phyloP scores from a whole-genome alignment of 1,284 basidiomycete genomes.

The Uromyces viciae-fabae region DNA sequence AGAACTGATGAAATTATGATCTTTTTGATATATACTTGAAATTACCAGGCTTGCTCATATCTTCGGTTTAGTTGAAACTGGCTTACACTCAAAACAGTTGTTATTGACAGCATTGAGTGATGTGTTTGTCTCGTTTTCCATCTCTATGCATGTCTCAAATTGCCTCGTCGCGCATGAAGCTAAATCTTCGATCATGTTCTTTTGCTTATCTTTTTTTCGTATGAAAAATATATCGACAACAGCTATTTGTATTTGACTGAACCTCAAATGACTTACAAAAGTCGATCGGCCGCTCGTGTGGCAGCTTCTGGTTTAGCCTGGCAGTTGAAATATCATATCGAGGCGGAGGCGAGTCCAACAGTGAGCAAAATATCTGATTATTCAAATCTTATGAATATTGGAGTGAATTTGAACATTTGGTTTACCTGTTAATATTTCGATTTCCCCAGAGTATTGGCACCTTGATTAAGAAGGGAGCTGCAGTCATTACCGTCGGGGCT shows the following conservation, averaged over 20 bases:
- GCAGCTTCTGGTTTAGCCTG: constrained; percentile 36
- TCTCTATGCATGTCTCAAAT: too few relatives aligned
- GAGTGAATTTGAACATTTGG: too few relatives aligned
- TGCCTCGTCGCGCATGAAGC: too few relatives aligned
- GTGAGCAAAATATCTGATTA: neutral
- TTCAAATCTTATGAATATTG: neutral
- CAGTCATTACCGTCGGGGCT: constrained; percentile 33
- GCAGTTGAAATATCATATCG: constrained; percentile 37
- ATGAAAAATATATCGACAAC: too few relatives aligned
- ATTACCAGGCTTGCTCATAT: constrained; percentile 27
- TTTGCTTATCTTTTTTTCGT: neutral
- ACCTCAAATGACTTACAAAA: constrained; percentile 27
- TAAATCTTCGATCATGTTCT: too few relatives aligned
- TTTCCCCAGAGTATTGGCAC: neutral
- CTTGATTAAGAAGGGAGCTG: constrained; percentile 24
- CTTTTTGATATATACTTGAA: neutral
- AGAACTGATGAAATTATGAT: too few relatives aligned
- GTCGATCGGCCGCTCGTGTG: constrained; percentile 33
- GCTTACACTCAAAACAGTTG: constrained; percentile 36
- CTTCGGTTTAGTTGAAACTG: constrained; percentile 41
- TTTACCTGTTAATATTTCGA: too few relatives aligned
- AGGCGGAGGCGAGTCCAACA: constrained; percentile 7
- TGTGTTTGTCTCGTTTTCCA: constrained; percentile 37
- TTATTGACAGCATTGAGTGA: constrained; percentile 37
- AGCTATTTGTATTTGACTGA: constrained; percentile 38